Base-by-base conservation (phyloP, 2,329 filamentous ascomycete genomes). In the Zymoseptoria brevis region DNA sequence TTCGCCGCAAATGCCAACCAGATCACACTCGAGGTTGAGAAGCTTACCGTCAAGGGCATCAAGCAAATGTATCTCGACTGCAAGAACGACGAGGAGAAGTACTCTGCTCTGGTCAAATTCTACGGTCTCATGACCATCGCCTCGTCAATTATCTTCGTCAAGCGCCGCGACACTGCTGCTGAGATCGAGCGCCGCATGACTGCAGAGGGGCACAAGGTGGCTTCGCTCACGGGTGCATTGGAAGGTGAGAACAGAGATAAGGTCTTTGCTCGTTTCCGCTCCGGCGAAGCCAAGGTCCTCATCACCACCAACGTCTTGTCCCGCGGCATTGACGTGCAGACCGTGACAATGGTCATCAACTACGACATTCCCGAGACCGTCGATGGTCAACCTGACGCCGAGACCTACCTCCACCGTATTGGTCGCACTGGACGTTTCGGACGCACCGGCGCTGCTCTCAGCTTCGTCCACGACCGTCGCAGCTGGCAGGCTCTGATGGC, bases 31-130 rank as follows among this genome's bases (percentile, higher is more conserved):
- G 86, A 90, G 69, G 89, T 92, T 61, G 88, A 95, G 68, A 90
- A 99, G 72, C 84, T 97, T 68, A 97, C 93, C 0, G 93, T 99
- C 62, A 90, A 94, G 74, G 94, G 94, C 21, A 99, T 99, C 73
- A 96, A 93, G 66, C 94, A 99, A 72, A 90, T 99, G 77, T 99
- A 95, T 73, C 90, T 99, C 73, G 94, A 99, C 74, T 97, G 93
- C 70, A 84, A 88, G 21, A 81, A 82, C 35, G 89, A 95, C 65
- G 78, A 86, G 41, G 85, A 89, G 69, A 97, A 97, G 74, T 99
- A 96, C 72, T 84, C 88, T 41, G 86, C 89, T 59, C 84, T 99
- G 7, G 88, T 95, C 73, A 90, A 93, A 72, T 88, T 99, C 60
- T 99, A 99, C 72, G 92, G 93, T 59, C 80, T 97, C 51, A 93